A percentile compares a stretch with the other conserved stretches of the same genome.
Conservation (phyloP, 2,329 filamentous ascomycete genomes). For the Fusarium sp. region DNA sequence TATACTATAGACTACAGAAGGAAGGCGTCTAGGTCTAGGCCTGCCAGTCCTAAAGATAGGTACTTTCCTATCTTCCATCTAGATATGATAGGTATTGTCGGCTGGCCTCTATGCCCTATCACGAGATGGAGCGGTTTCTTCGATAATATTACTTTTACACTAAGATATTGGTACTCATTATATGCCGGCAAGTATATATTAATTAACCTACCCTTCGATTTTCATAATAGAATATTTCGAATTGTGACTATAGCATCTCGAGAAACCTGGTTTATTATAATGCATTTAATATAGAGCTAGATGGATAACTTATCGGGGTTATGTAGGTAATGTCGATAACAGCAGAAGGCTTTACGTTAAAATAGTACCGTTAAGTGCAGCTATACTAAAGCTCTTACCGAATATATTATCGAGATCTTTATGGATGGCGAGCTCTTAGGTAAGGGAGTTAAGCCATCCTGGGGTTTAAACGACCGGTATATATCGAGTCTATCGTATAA, state of each 20-base stretch:
- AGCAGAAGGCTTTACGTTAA: not conserved
- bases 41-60: too few species aligned
- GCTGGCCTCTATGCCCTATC: not conserved
- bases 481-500: too few species aligned
- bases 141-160: slow-evolving; percentile 1
- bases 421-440: too few species aligned
- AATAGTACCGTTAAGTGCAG: not conserved
- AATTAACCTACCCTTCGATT: not conserved
- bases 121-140: slow-evolving; percentile 3
- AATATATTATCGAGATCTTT: too few species aligned
- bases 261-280: slow-evolving; percentile 6
- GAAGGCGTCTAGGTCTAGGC: too few species aligned
- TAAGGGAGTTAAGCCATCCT: too few species aligned
- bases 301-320: not conserved
- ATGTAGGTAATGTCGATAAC: not conserved
- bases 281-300: not conserved
- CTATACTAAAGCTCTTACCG: too few species aligned
- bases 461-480: too few species aligned
- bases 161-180: slow-evolving; percentile 1
- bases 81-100: too few species aligned
- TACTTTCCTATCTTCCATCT: too few species aligned
- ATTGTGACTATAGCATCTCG: not conserved
- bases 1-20: too few species aligned
- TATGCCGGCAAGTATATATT: not conserved
- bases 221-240: not conserved